phyloP scores from a whole-genome alignment of 768 basidiomycete species.

The Strobilomyces dryophilus region DNA sequence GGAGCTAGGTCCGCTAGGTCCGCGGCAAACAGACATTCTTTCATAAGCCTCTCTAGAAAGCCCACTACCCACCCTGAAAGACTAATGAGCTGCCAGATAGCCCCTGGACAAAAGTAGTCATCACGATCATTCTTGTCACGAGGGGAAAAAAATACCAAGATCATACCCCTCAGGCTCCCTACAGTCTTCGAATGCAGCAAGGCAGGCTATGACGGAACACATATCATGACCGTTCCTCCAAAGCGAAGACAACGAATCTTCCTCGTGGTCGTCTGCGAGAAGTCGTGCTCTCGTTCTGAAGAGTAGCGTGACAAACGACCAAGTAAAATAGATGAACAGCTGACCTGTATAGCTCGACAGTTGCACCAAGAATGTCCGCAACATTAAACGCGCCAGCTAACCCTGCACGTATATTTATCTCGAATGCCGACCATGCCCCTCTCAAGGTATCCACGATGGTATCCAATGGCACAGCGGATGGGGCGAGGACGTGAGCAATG shows the following conservation, averaged over 20 bases:
- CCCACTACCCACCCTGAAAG: conserved; percentile 58
- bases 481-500: conserved; percentile 51
- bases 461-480: conserved; percentile 36
- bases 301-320: conserved; percentile 3
- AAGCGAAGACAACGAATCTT: conserved; percentile 40
- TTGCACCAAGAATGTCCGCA: conserved; percentile 50
- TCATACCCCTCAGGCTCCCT: conserved; percentile 59
- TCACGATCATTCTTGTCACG: not conserved
- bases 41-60: conserved; percentile 61
- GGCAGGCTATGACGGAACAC: conserved; percentile 56
- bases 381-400: conserved; percentile 36
- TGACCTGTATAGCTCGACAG: conserved; percentile 36
- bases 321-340: not conserved
- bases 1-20: conserved; percentile 21
- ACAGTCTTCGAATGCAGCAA: conserved; percentile 64
- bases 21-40: conserved; percentile 40
- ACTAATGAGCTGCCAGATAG: conserved; percentile 68
- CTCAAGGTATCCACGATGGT: conserved; percentile 46
- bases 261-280: conserved; percentile 33
- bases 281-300: conserved; percentile 31
- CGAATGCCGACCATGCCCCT: conserved; percentile 44
- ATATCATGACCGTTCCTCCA: conserved; percentile 66
- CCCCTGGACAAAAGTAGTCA: conserved; percentile 39
- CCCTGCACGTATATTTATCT: conserved; percentile 37
- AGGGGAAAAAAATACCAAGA: conserved; percentile 40